These are phyloP conservation scores for Lunasporangiospora selenospora DNA, from an alignment of 192 early-diverging fungal species.

Conservation along the genomic window DNA sequence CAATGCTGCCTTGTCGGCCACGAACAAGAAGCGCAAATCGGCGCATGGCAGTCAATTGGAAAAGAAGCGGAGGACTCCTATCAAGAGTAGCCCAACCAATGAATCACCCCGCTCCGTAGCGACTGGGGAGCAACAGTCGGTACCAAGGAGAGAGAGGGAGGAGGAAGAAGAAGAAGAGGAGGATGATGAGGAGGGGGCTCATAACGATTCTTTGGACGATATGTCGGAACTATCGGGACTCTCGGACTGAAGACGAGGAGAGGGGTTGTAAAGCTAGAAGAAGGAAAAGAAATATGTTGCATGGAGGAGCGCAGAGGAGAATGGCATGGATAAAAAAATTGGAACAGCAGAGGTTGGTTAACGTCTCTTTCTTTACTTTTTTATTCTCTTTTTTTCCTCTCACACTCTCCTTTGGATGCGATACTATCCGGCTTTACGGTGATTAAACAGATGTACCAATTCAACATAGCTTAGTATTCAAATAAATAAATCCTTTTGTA, in stretches of 20 bases:
- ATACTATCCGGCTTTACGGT: no score
- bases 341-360: no score
- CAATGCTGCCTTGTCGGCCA: not conserved
- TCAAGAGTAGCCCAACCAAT: not conserved
- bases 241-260: slow-evolving; percentile 10
- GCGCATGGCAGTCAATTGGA: slow-evolving; percentile 8
- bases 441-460: no score
- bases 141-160: not conserved
- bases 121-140: no score
- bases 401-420: no score
- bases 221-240: slow-evolving; percentile 42
- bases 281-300: not conserved
- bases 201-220: slow-evolving; percentile 39
- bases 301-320: no score
- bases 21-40: slow-evolving; percentile 22
- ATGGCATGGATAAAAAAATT: no score
- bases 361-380: no score
- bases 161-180: slow-evolving; percentile 11
- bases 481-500: no score
- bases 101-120: no score
- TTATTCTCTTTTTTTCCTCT: no score
- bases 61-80: slow-evolving; percentile 27
- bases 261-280: not conserved
- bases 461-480: no score
- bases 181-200: slow-evolving; percentile 20